Percentiles rank a stretch among this genome's conserved stretches.
Conservation (phyloP, 1,284 basidiomycete species). For the Sanghuangporus sanghuang region DNA sequence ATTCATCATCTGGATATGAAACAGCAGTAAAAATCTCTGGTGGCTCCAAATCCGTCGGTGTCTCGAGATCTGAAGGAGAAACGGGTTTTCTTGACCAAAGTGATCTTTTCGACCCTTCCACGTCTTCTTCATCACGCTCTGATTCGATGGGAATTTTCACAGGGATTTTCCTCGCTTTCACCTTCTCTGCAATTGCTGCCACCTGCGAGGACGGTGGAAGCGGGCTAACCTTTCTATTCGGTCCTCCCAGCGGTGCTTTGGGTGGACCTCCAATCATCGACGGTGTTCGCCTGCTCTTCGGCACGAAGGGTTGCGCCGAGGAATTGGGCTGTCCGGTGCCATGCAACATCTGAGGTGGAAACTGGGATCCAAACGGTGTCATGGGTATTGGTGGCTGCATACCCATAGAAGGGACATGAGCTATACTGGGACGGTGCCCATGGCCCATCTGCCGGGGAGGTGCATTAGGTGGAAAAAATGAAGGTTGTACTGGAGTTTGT, state of each 20-base stretch:
- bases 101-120: slow-evolving; percentile 34
- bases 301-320: slow-evolving; percentile 43
- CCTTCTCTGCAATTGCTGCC: slow-evolving; percentile 23
- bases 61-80: slow-evolving; percentile 35
- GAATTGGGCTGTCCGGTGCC: slow-evolving; percentile 31
- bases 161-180: slow-evolving; percentile 59
- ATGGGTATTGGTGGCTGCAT: slow-evolving; percentile 55
- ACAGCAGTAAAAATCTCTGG: slow-evolving; percentile 52
- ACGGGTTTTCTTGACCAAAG: slow-evolving; percentile 63
- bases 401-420: slow-evolving; percentile 49
- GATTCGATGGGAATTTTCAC: slow-evolving; percentile 70
- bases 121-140: slow-evolving; percentile 36
- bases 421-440: slow-evolving; percentile 51
- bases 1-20: slow-evolving; percentile 56
- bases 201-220: slow-evolving; percentile 40
- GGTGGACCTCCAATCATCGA: slow-evolving; percentile 75
- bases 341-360: slow-evolving; percentile 49
- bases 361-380: slow-evolving; percentile 53
- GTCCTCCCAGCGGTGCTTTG: slow-evolving; percentile 74
- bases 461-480: slow-evolving; percentile 46
- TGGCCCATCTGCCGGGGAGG: slow-evolving; percentile 47
- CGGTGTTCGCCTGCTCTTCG: slow-evolving; percentile 52
- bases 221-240: slow-evolving; percentile 66
- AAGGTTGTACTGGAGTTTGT: slow-evolving; percentile 68
- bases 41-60: slow-evolving; percentile 29